Evolutionary conservation across 495 filamentous ascomycete genomes (phyloP), one percentile per base, ranked within the genome.

Genomic region (Hypomontagnella submonticulosa): DNA sequence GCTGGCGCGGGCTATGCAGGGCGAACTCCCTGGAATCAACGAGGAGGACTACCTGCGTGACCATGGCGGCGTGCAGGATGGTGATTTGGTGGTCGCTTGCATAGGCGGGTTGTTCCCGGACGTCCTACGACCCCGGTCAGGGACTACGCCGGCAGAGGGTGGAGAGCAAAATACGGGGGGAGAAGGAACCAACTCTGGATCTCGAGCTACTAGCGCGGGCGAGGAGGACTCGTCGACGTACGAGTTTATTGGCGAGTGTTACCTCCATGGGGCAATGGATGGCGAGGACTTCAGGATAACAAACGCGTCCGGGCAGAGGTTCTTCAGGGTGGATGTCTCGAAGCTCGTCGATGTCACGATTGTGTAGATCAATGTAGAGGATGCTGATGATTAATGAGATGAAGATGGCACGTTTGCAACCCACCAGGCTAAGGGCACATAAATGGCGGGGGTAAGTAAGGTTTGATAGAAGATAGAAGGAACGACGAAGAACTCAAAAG

Each of bases 31-130:
- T 0, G 37, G 37, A 16, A 37, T 41, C 19, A 11, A 4, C 3
- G 58, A 56, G 30, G 46, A 49, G 5, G 48, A 42, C 15, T 4
- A 3, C 12, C 33, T 6, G n/a, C 51, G 61, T 0, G 47, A 27
- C 5, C 52, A 55, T 30, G 61, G 30, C 1, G 69, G 65, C 4
- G 46, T 67, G 46, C 13, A 13, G 20, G 61, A 68, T 54, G 71
- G 71, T 9, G 71, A 73, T 47, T 15, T 73, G 4, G 57, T 71
- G 1, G 63, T 67, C 0, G 67, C 64, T 16, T 61, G 65, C 8
- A 55, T 71, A 11, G 67, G 71, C 5, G 71, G 67, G 10, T 65
- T 68, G 52, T 58, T 52, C 37, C 71, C 71, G 9, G 71, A 68
- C 48, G 19, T 71, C 9, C 19, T 73, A 10, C 67, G 71, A 4